Evolutionary conservation across 164 flowering plant genomes (phyloP).

Genomic region (Buxus sempervirens): DNA sequence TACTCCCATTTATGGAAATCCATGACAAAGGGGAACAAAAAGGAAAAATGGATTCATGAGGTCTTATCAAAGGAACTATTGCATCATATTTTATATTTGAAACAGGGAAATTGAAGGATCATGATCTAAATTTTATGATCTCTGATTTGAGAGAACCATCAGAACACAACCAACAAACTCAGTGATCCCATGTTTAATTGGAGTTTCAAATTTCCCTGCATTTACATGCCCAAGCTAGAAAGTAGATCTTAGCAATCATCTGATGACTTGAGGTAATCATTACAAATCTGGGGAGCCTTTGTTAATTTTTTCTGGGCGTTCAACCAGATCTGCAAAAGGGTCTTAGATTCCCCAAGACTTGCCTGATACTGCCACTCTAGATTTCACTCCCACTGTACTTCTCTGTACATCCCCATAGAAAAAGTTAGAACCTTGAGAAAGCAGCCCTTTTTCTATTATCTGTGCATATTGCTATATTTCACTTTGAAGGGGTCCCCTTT

Average conservation of each 20-base stretch:
- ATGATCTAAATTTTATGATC: neutral
- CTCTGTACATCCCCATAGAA: conserved; percentile 11
- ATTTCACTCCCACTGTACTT: conserved; percentile 17
- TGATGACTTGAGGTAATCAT: neutral
- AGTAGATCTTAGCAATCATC: too few species aligned
- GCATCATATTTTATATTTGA: too few species aligned
- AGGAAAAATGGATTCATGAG: too few species aligned
- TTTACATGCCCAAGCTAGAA: too few species aligned
- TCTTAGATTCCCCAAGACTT: conserved; percentile 22
- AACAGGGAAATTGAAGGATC: neutral
- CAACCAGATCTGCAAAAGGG: conserved; percentile 20
- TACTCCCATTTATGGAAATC: too few species aligned
- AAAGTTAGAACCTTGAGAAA: conserved; percentile 1
- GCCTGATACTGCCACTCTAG: conserved; percentile 20
- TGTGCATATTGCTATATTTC: conserved; percentile 9
- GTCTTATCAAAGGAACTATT: too few species aligned
- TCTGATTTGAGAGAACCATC: neutral
- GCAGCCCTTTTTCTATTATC: neutral
- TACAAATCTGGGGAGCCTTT: conserved; percentile 2
- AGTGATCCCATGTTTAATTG: too few species aligned
- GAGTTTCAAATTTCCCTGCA: neutral
- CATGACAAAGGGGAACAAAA: too few species aligned
- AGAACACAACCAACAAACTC: neutral
- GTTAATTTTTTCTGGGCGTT: conserved; percentile 5
- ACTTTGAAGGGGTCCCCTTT: conserved; percentile 9